These are phyloP conservation scores for Plasmodium vivax DNA, from an alignment of 169 alveolate species.

Conservation along the genomic window DNA sequence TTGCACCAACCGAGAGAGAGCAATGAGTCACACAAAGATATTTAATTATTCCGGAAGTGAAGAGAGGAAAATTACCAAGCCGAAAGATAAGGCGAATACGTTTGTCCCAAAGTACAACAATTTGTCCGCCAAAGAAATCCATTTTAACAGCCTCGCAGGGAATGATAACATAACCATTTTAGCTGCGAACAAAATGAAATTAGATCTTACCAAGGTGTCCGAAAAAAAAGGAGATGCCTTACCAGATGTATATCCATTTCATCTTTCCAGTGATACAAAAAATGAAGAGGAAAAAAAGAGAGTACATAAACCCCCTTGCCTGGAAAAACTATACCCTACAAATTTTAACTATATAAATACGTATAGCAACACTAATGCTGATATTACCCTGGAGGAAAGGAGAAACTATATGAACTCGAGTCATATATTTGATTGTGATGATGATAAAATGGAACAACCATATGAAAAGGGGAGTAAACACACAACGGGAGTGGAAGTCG, in stretches of 20 bases:
- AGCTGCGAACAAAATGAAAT: conserved; percentile 63
- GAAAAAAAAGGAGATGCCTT: conserved; percentile 11
- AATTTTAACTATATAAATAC: conserved; percentile 67
- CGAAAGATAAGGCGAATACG: conserved; percentile 12
- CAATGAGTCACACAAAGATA: conserved; percentile 45
- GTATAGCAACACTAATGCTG: conserved; percentile 55
- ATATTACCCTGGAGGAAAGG: conserved; percentile 42
- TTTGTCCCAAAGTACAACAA: conserved; percentile 68
- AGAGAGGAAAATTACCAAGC: neutral
- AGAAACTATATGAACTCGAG: conserved; percentile 70
- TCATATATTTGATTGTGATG: conserved; percentile 69
- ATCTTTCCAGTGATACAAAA: conserved; percentile 40
- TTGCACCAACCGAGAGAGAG: conserved; percentile 26
- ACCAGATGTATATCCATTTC: conserved; percentile 74
- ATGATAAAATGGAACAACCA: neutral
- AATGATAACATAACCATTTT: conserved; percentile 72
- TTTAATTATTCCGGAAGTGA: conserved; percentile 34
- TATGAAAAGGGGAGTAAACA: neutral
- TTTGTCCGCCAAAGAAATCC: conserved; percentile 49
- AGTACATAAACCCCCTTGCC: neutral
- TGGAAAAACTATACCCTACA: conserved; percentile 68
- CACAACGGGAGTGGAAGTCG: neutral
- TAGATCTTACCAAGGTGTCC: conserved; percentile 36
- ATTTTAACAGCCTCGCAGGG: conserved; percentile 47
- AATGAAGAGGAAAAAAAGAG: neutral